Percentiles rank a stretch among this genome's conserved stretches.
Evolutionary conservation across 2,329 filamentous ascomycete species (phyloP).

Genomic region (Colletotrichum zoysiae): DNA sequence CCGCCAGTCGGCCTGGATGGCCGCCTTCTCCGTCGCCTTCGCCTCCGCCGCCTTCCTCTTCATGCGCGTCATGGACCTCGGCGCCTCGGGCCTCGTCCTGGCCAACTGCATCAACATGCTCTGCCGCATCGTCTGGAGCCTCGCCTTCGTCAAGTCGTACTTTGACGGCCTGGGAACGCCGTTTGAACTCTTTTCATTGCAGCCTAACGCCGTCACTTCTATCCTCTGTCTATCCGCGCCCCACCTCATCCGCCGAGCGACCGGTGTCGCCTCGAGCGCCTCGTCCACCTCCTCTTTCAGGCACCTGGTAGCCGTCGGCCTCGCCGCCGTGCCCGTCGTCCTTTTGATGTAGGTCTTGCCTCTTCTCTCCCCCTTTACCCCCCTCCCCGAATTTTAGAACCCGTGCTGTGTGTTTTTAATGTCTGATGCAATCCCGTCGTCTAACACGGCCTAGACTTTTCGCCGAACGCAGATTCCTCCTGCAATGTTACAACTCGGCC

Average conservation of each 20-base stretch:
- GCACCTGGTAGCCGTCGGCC: slow-evolving; percentile 62
- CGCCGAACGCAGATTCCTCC: slow-evolving; percentile 67
- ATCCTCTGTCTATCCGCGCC: slow-evolving; percentile 60
- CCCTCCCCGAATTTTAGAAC: neutral
- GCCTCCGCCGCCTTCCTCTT: slow-evolving; percentile 80
- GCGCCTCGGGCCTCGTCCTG: slow-evolving; percentile 83
- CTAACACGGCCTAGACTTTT: slow-evolving; percentile 57
- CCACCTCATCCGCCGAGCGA: slow-evolving; percentile 52
- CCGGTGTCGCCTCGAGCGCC: slow-evolving; percentile 23
- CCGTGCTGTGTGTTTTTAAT: neutral
- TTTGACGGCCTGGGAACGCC: slow-evolving; percentile 62
- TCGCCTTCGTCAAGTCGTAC: slow-evolving; percentile 76
- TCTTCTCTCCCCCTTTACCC: neutral
- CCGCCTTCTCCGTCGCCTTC: slow-evolving; percentile 81
- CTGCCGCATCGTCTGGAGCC: slow-evolving; percentile 86
- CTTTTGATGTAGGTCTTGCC: slow-evolving; percentile 72
- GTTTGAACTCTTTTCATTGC: slow-evolving; percentile 57
- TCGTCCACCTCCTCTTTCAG: slow-evolving; percentile 43
- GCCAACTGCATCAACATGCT: slow-evolving; percentile 94
- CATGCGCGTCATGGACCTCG: slow-evolving; percentile 75
- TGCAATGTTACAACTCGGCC: slow-evolving; percentile 62
- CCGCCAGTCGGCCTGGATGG: slow-evolving; percentile 86
- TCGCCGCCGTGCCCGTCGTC: slow-evolving; percentile 64
- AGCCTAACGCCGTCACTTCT: slow-evolving; percentile 59
- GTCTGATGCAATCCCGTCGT: slow-evolving; percentile 34